Evolutionary conservation across 331 rosid species (phyloP), one percentile per base, ranked within the genome.

Genomic region (Arachis monticola): DNA sequence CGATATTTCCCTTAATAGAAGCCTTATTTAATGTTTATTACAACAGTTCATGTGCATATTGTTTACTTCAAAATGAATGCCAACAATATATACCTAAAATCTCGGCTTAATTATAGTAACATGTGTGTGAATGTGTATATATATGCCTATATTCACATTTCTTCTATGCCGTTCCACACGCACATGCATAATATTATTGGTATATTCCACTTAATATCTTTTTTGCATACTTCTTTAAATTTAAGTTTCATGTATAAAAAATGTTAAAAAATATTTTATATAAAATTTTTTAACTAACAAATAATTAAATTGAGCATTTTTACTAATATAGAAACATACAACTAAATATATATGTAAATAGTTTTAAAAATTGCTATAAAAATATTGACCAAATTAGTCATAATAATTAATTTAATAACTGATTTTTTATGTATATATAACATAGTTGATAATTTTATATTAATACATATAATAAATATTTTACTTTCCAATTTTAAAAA

Each of bases 11-110:
- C 72, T 45, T 14, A 22, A 17, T 38, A 1, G 31, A 35, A 62
- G 64, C 59, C 81, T 47, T 5, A 66, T 58, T 76, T 10, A 42
- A 56, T n/a, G 78, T 45, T 32, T 5, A 64, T 30, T 63, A 45
- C 30, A 32, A 44, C 27, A 30, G 56, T 46, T 14, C 57, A 46
- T 58, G 74, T 63, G 72, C n/a, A 4, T 35, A 4, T 12, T 51
- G 22, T 64, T 64, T 7, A 35, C 22, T 27, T n/a, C 10, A 53
- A 30, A 35, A 35, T 35, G 38, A 31, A 32, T 7, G 5, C 53
- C 32, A 63, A 11, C 74, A 14, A n/a, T 59, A 9, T 13, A 6
- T 27, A 46, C 11, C 12, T 10, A 6, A 10, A 2, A 48, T 67
- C 60, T 10, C 8, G 8, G 9, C 30, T 35, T 50, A 53, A 10